Percentiles rank a stretch among this genome's conserved stretches.
These are phyloP conservation scores for Pezicula radicicola DNA, from an alignment of 2,329 filamentous ascomycete species.

Conservation along the genomic window DNA sequence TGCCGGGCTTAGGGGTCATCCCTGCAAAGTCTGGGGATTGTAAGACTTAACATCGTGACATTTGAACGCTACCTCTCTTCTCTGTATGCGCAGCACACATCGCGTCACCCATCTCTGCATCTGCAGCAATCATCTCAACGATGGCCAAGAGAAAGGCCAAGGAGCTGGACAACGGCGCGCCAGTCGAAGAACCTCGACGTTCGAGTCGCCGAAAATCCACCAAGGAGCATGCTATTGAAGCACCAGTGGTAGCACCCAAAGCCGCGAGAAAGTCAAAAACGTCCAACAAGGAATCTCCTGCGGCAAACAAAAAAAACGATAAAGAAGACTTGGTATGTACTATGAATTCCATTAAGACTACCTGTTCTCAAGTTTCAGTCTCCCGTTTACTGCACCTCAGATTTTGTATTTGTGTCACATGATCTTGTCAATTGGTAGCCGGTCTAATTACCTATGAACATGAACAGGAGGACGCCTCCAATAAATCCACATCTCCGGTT, in stretches of 20 bases:
- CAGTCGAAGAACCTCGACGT: constrained; percentile 16
- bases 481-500: constrained; percentile 1
- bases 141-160: constrained; percentile 27
- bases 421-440: no score
- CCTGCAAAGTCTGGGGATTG: neutral
- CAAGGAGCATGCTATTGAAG: constrained; percentile 6
- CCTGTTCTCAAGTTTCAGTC: no score
- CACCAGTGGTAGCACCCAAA: constrained; percentile 1
- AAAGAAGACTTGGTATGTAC: no score
- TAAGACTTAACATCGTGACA: neutral
- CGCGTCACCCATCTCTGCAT: neutral
- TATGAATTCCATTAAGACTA: no score
- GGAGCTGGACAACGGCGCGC: constrained; percentile 9
- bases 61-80: neutral
- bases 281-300: neutral
- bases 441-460: no score
- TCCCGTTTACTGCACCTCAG: no score
- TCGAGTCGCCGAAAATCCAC: constrained; percentile 18
- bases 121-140: neutral
- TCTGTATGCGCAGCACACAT: neutral
- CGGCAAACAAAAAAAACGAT: neutral
- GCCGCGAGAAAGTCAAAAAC: constrained; percentile 8
- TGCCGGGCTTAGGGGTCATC: neutral
- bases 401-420: no score
- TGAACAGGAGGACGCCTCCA: neutral